phyloP scores from a whole-genome alignment of 2,329 filamentous ascomycete species.

The Tolypocladium ophioglossoides region DNA sequence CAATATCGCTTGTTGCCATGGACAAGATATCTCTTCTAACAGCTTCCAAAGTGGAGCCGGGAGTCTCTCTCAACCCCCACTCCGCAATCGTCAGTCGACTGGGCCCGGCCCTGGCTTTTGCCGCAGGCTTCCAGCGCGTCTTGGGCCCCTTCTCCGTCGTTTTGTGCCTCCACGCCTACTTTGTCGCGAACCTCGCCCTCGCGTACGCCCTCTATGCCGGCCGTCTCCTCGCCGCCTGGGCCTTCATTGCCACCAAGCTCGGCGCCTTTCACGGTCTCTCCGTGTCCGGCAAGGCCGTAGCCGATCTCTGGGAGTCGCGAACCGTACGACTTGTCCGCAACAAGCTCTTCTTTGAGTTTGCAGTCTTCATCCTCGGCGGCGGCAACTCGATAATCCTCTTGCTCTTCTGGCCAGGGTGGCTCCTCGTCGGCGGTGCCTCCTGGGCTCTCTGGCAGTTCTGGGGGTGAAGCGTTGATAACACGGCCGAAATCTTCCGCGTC shows the following conservation, averaged over 20 bases:
- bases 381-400: constrained; percentile 37
- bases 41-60: constrained; percentile 24
- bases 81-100: constrained; percentile 21
- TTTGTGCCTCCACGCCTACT: constrained; percentile 18
- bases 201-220: constrained; percentile 12
- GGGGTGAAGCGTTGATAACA: constrained; percentile 16
- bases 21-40: constrained; percentile 27
- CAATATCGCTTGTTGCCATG: constrained; percentile 8
- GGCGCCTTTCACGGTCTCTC: constrained; percentile 17
- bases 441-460: constrained; percentile 23
- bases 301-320: constrained; percentile 27
- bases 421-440: constrained; percentile 28
- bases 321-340: constrained; percentile 26
- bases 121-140: constrained; percentile 23
- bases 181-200: constrained; percentile 18
- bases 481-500: neutral
- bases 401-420: constrained; percentile 49
- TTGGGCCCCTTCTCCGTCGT: constrained; percentile 19
- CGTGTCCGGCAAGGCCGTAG: constrained; percentile 16
- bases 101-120: constrained; percentile 21
- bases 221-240: constrained; percentile 14
- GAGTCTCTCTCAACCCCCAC: constrained; percentile 16
- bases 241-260: constrained; percentile 16
- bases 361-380: constrained; percentile 37
- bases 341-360: constrained; percentile 41